Percentiles rank a stretch among this genome's conserved stretches.
Evolutionary conservation across 345 rosid genomes (phyloP).

Genomic region (Arabidopsis arenosa): DNA sequence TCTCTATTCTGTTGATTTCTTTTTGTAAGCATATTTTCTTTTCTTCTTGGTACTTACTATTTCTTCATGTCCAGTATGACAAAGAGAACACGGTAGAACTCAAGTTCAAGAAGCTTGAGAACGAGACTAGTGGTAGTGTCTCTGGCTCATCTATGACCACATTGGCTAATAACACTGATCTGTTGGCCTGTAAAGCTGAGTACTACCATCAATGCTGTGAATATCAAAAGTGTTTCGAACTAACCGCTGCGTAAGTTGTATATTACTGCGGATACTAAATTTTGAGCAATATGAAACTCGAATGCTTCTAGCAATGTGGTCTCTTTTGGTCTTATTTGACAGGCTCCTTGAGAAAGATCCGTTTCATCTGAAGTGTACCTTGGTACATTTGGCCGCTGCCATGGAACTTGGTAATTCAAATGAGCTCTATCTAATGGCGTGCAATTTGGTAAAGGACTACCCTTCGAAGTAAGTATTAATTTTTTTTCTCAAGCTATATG

Average conservation of each 20-base stretch:
- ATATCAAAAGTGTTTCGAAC: slow-evolving; percentile 90
- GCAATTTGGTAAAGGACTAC: slow-evolving; percentile 94
- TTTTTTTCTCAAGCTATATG: slow-evolving; percentile 16
- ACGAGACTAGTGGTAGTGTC: slow-evolving; percentile 60
- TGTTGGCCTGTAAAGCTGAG: slow-evolving; percentile 95
- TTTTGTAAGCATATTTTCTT: slow-evolving; percentile 8
- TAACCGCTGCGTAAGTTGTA: slow-evolving; percentile 78
- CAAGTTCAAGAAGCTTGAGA: slow-evolving; percentile 81
- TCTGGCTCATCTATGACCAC: slow-evolving; percentile 61
- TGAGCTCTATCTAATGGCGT: slow-evolving; percentile 95
- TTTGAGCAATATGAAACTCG: slow-evolving; percentile 21
- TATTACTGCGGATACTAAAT: slow-evolving; percentile 25
- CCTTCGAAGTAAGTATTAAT: slow-evolving; percentile 80
- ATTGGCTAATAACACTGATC: slow-evolving; percentile 78
- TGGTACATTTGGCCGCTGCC: slow-evolving; percentile 92
- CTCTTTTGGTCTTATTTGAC: slow-evolving; percentile 38
- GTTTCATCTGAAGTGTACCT: slow-evolving; percentile 85
- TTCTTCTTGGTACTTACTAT: slow-evolving; percentile 37
- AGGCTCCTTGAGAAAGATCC: slow-evolving; percentile 98
- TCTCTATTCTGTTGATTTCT: slow-evolving; percentile 21
- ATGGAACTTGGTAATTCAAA: slow-evolving; percentile 96
- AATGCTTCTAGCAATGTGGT: slow-evolving; percentile 30
- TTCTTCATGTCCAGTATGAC: slow-evolving; percentile 64
- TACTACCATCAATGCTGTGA: slow-evolving; percentile 96
- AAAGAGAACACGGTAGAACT: slow-evolving; percentile 81